These are phyloP conservation scores for Lentinus tigrinus DNA, from an alignment of 768 basidiomycete species.

Conservation along the genomic window DNA sequence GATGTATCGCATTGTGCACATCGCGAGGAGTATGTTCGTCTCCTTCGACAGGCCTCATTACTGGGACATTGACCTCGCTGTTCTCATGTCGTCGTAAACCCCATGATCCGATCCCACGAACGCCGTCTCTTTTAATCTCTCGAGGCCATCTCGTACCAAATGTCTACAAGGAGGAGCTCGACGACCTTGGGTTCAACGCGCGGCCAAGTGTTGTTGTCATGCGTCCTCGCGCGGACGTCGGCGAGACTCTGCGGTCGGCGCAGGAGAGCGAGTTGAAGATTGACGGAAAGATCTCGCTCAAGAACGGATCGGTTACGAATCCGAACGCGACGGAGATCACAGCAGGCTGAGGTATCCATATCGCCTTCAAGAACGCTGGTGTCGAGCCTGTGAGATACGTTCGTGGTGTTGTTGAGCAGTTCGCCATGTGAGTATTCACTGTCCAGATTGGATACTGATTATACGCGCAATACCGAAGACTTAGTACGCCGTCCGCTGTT, in stretches of 20 bases:
- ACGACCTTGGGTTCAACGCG: slow-evolving; percentile 72
- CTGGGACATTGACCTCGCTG: slow-evolving; percentile 79
- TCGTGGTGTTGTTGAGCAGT: slow-evolving; percentile 90
- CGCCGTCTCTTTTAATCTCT: slow-evolving; percentile 92
- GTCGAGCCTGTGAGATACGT: slow-evolving; percentile 97
- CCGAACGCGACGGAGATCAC: slow-evolving; percentile 58
- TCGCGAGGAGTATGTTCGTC: slow-evolving; percentile 82
- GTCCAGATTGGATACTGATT: not conserved
- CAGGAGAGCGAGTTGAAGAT: slow-evolving; percentile 68
- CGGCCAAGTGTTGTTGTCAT: slow-evolving; percentile 93
- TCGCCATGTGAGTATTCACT: slow-evolving; percentile 69
- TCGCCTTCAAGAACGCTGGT: slow-evolving; percentile 87
- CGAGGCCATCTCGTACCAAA: slow-evolving; percentile 87
- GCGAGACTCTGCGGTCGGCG: slow-evolving; percentile 84
- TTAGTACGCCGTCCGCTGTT: slow-evolving; percentile 88
- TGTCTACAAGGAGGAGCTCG: slow-evolving; percentile 61
- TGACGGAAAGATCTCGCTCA: slow-evolving; percentile 82
- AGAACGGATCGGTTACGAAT: slow-evolving; percentile 60
- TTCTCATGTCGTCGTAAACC: slow-evolving; percentile 72
- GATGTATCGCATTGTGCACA: slow-evolving; percentile 89
- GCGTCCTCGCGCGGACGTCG: slow-evolving; percentile 90
- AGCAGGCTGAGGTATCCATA: slow-evolving; percentile 78
- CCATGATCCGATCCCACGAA: slow-evolving; percentile 74
- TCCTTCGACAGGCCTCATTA: slow-evolving; percentile 84
- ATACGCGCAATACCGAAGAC: slow-evolving; percentile 64